A percentile compares a stretch with the other conserved stretches of the same genome.
Conservation (phyloP, 2,329 filamentous ascomycete genomes). For the Fusarium tupiense region DNA sequence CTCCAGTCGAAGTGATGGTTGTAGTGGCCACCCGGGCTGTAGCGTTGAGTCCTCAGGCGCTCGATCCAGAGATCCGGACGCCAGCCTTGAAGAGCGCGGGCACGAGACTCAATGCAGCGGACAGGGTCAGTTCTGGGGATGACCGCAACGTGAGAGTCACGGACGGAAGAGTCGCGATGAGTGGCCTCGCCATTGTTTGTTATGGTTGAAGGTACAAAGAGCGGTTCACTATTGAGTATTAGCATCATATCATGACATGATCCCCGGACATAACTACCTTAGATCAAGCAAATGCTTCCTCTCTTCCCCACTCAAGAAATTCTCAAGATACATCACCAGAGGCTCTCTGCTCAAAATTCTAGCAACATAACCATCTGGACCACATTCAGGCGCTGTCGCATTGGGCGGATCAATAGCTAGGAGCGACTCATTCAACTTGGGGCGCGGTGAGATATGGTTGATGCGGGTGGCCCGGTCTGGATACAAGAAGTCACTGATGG, state of each 20-base stretch:
- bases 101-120: constrained; percentile 59
- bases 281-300: constrained; percentile 59
- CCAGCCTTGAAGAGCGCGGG: constrained; percentile 62
- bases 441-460: constrained; percentile 50
- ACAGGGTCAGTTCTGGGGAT: constrained; percentile 57
- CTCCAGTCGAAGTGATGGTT: constrained; percentile 66
- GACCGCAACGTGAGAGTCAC: constrained; percentile 63
- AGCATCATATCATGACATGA: not conserved
- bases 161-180: constrained; percentile 55
- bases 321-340: constrained; percentile 63
- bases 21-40: constrained; percentile 59
- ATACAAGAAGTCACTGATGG: constrained; percentile 52
- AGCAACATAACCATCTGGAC: constrained; percentile 55
- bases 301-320: constrained; percentile 59
- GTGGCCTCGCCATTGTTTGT: constrained; percentile 57
- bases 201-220: constrained; percentile 61
- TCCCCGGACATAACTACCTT: constrained; percentile 58
- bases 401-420: constrained; percentile 58
- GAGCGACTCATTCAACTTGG: constrained; percentile 60
- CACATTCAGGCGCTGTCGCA: constrained; percentile 50
- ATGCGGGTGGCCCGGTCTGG: constrained; percentile 26
- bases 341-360: constrained; percentile 61
- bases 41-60: constrained; percentile 62
- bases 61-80: constrained; percentile 63
- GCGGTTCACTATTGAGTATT: constrained; percentile 50